Conservation (phyloP, 192 early-diverging fungal genomes). For the Coemansia sp. region DNA sequence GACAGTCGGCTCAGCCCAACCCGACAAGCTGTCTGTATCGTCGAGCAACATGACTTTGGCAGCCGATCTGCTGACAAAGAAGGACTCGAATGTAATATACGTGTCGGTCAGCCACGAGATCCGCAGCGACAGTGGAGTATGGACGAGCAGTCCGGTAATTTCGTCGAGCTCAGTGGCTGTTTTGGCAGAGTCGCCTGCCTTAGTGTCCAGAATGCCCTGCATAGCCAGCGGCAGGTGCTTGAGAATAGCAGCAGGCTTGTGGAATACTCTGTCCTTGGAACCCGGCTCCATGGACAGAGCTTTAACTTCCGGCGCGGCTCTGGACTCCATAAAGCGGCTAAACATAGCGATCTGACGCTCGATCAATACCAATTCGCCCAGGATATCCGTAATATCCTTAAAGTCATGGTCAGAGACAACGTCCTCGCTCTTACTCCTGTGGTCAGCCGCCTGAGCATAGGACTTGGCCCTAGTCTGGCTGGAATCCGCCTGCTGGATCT, state of each 20-base stretch:
- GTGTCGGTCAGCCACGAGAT: conserved; percentile 40
- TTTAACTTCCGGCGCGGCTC: conserved; percentile 59
- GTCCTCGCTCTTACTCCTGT: conserved; percentile 22
- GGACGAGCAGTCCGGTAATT: conserved; percentile 28
- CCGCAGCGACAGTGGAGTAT: conserved; percentile 33
- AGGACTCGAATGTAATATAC: conserved; percentile 37
- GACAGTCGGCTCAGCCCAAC: conserved; percentile 25
- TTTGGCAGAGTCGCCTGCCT: neutral
- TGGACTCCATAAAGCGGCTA: conserved; percentile 78
- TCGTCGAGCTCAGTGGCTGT: conserved; percentile 10
- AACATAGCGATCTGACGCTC: conserved; percentile 77
- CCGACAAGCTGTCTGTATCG: conserved; percentile 27
- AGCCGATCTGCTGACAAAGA: conserved; percentile 34
- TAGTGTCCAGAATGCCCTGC: conserved; percentile 5
- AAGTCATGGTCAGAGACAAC: conserved; percentile 60
- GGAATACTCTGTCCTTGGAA: conserved; percentile 29
- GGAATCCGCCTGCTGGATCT: conserved; percentile 31
- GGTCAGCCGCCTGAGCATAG: conserved; percentile 4
- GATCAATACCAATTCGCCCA: conserved; percentile 81
- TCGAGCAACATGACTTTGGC: conserved; percentile 49
- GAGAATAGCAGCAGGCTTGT: conserved; percentile 13
- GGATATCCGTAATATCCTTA: conserved; percentile 73
- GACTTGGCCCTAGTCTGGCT: conserved; percentile 15
- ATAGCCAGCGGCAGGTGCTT: conserved; percentile 22
- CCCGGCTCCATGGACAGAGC: conserved; percentile 17